These are phyloP conservation scores for Neovahlkampfia damariscottae DNA, from an alignment of 78 protist species.

Conservation along the genomic window DNA sequence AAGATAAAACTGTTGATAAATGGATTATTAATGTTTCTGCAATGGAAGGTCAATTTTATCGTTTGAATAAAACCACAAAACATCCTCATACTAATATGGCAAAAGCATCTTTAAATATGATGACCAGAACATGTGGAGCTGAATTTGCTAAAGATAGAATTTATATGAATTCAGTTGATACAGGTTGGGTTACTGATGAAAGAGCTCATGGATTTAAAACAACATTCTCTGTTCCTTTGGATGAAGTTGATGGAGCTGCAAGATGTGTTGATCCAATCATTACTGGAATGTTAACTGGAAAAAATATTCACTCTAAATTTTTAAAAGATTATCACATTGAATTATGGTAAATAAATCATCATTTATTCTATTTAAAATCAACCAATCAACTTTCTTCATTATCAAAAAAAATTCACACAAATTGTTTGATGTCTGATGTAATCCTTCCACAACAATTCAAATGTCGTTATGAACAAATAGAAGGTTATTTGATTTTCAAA, in stretches of 20 bases:
- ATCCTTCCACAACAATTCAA: too few species aligned
- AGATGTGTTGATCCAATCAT: conserved; percentile 79
- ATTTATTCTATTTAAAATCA: not conserved
- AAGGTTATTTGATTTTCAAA: too few species aligned
- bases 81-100: conserved; percentile 97
- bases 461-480: too few species aligned
- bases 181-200: conserved; percentile 62
- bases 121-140: conserved; percentile 65
- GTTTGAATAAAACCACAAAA: conserved; percentile 36
- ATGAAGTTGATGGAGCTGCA: conserved; percentile 84
- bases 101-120: conserved; percentile 84
- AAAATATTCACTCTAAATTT: conserved; percentile 4
- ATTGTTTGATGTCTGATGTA: too few species aligned
- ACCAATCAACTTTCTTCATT: conserved; percentile 7
- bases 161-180: conserved; percentile 73
- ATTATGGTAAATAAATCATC: conserved; percentile 14
- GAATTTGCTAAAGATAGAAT: conserved; percentile 41
- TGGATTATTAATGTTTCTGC: conserved; percentile 81
- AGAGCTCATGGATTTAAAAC: not conserved
- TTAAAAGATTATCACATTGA: conserved; percentile 24
- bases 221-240: conserved; percentile 62
- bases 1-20: not conserved
- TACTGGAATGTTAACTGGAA: conserved; percentile 7
- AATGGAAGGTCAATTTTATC: conserved; percentile 73
- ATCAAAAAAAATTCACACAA: too few species aligned